Base-by-base conservation (phyloP, 78 protist genomes). In the Anaeramoeba ignava region DNA sequence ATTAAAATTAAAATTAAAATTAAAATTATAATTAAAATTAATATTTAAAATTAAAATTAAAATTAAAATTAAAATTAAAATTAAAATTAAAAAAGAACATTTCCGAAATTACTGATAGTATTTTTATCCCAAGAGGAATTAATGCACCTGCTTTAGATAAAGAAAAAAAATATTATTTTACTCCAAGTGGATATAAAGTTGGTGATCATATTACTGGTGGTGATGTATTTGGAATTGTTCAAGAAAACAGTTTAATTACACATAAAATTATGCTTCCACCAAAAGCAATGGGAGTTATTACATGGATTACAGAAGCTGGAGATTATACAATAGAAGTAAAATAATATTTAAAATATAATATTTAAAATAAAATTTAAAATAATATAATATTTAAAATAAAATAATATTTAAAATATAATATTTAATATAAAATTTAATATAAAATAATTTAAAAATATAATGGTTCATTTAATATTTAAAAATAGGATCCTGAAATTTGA, bases 61-160 rank as follows among this genome's bases (percentile, higher is more conserved):
- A n/a, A n/a, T n/a, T n/a, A n/a, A n/a, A n/a, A n/a, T n/a, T 39
- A 82, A 90, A n/a, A n/a, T n/a, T n/a, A n/a, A n/a, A n/a, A n/a
- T n/a, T n/a, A n/a, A n/a, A n/a, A n/a, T n/a, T n/a, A n/a, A n/a
- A n/a, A n/a, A n/a, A n/a, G n/a, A n/a, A n/a, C n/a, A n/a, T n/a
- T n/a, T n/a, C n/a, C n/a, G n/a, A n/a, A n/a, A n/a, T n/a, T n/a
- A n/a, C n/a, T n/a, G n/a, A n/a, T 33, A 33, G 84, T 81, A 95
- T 98, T 80, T 98, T 88, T 91, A 96, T 98, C 79, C 99, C 99
- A 42, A 90, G 93, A 80, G 99, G 99, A 84, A 84, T 98, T 86
- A 68, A 89, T 83, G 86, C 94, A 3, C 81, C 89, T 41, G 89
- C 98, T 1, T 93, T 98, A 38, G 90, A 93, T 85, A 27, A 83